These are phyloP conservation scores for Arthrobotrys sinensis DNA, from an alignment of 2,329 filamentous ascomycete genomes.

Conservation along the genomic window DNA sequence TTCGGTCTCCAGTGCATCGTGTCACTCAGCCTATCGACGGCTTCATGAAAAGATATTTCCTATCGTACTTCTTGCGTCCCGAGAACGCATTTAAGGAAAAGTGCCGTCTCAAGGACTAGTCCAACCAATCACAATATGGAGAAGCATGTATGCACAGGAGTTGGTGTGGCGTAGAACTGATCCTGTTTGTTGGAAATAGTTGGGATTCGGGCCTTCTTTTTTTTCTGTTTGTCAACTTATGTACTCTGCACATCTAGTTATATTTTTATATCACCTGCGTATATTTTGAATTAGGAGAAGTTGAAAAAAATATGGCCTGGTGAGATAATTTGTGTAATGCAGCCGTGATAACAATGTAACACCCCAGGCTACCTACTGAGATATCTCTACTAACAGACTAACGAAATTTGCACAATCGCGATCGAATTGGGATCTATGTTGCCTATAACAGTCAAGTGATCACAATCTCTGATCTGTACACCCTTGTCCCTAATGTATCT, in stretches of 20 bases:
- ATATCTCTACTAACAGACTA: no score
- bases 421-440: no score
- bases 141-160: neutral
- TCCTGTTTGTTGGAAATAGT: neutral
- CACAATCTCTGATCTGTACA: neutral
- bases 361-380: neutral
- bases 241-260: no score
- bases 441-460: no score
- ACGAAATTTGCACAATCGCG: no score
- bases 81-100: slow-evolving; percentile 11
- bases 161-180: neutral
- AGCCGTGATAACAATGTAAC: neutral
- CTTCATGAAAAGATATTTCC: slow-evolving; percentile 42
- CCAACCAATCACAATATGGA: slow-evolving; percentile 67
- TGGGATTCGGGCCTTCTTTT: neutral
- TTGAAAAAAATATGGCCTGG: no score
- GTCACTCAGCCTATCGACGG: slow-evolving; percentile 54
- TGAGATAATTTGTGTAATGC: neutral
- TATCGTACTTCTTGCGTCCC: slow-evolving; percentile 53
- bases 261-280: no score
- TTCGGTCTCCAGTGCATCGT: slow-evolving; percentile 47
- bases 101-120: neutral
- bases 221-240: no score
- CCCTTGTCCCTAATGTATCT: neutral
- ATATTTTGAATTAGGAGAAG: no score